phyloP scores from a whole-genome alignment of 352 stramenopile genomes.

The Pseudoperonospora humuli region DNA sequence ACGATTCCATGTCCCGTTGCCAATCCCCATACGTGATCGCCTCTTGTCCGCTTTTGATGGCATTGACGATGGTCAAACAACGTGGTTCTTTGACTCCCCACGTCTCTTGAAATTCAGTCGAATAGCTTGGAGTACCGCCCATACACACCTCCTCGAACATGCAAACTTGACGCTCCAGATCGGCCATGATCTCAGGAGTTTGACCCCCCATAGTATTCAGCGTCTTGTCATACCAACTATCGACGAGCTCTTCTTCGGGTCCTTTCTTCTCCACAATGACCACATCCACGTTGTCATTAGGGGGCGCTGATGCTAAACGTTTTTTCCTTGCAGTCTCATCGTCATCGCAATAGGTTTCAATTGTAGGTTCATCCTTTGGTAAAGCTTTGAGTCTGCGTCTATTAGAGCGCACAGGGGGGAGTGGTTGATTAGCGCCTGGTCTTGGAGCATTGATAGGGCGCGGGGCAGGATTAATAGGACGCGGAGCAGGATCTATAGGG shows the following conservation, averaged over 20 bases:
- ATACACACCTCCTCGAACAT: conserved; percentile 49
- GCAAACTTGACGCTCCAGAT: conserved; percentile 47
- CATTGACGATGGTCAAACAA: conserved; percentile 39
- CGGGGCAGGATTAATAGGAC: not conserved
- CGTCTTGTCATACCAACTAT: conserved; percentile 34
- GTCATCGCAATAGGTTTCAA: not conserved
- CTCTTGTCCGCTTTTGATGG: conserved; percentile 29
- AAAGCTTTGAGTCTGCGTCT: conserved; percentile 13
- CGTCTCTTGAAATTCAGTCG: conserved; percentile 31
- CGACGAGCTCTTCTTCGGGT: conserved; percentile 20
- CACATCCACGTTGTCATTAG: conserved; percentile 27
- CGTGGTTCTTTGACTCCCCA: conserved; percentile 32
- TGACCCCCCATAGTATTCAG: conserved; percentile 24
- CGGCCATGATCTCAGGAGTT: conserved; percentile 24
- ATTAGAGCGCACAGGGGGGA: not conserved
- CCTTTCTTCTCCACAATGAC: conserved; percentile 21
- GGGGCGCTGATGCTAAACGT: not conserved
- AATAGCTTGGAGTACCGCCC: conserved; percentile 34
- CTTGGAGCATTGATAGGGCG: too few species aligned
- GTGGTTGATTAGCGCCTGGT: not conserved
- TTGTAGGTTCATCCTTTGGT: conserved; percentile 1
- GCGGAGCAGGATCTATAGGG: too few species aligned
- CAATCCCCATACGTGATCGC: conserved; percentile 24
- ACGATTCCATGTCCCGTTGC: conserved; percentile 30
- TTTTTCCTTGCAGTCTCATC: not conserved